Evolutionary conservation across 2,329 filamentous ascomycete genomes (phyloP).

Genomic region (Colletotrichum musicola): DNA sequence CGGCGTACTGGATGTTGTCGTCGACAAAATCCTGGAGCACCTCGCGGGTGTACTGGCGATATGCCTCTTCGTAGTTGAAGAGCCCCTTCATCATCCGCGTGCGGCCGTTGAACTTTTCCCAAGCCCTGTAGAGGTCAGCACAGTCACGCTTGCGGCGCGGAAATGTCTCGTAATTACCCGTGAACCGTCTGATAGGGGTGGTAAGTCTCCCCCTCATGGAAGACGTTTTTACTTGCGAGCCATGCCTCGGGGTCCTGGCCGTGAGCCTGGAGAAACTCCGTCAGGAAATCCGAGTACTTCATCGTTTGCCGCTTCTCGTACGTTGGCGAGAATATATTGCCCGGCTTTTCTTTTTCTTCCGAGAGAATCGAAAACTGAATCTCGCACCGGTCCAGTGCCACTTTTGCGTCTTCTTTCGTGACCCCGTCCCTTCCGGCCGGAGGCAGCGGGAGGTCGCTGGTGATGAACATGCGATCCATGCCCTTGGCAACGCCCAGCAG

Average conservation of each 20-base stretch:
- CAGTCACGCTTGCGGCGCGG: background rate
- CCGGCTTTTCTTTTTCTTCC: conserved; percentile 49
- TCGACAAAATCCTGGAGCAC: conserved; percentile 72
- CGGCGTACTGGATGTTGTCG: conserved; percentile 78
- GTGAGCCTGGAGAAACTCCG: conserved; percentile 48
- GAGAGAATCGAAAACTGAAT: conserved; percentile 68
- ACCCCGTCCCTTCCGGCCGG: conserved; percentile 4
- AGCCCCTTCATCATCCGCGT: conserved; percentile 81
- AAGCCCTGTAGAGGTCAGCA: conserved; percentile 55
- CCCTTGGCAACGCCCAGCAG: conserved; percentile 67
- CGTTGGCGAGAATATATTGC: conserved; percentile 61
- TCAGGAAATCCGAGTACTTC: conserved; percentile 56
- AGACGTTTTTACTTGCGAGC: conserved; percentile 73
- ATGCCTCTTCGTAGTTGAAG: conserved; percentile 75
- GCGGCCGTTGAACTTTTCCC: conserved; percentile 75
- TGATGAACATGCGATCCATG: conserved; percentile 77
- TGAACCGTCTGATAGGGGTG: conserved; percentile 60
- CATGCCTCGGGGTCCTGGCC: conserved; percentile 59
- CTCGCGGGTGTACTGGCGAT: conserved; percentile 68
- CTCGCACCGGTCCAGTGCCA: conserved; percentile 58
- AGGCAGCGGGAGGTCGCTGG: conserved; percentile 65
- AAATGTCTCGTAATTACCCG: conserved; percentile 59
- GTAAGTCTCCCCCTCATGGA: conserved; percentile 72
- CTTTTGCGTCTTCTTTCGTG: conserved; percentile 40
- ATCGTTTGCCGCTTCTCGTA: conserved; percentile 63